These are phyloP conservation scores for Kuraishia ogatae DNA, from an alignment of 805 yeast species.

Conservation along the genomic window DNA sequence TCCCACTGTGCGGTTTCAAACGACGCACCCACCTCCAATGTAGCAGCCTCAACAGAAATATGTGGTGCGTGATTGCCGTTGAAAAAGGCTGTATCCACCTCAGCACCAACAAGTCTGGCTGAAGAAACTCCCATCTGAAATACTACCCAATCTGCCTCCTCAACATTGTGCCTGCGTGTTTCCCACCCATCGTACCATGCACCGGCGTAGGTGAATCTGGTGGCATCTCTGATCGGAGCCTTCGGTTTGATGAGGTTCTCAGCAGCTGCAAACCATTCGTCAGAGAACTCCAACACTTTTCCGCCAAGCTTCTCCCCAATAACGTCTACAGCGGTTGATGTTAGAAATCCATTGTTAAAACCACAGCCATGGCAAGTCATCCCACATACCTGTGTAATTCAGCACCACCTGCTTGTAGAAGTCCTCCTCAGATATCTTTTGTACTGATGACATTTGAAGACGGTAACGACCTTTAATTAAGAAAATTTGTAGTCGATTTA, in stretches of 20 bases:
- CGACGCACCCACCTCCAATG: constrained; percentile 25
- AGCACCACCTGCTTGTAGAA: constrained; percentile 39
- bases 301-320: constrained; percentile 84
- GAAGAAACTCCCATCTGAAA: constrained; percentile 76
- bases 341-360: background rate
- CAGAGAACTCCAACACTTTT: constrained; percentile 55
- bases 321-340: constrained; percentile 44
- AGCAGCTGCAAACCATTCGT: constrained; percentile 96
- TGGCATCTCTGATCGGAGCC: constrained; percentile 74
- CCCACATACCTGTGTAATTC: constrained; percentile 38
- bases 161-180: constrained; percentile 86
- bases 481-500: too few relatives aligned
- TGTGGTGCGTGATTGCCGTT: constrained; percentile 93
- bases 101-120: constrained; percentile 75
- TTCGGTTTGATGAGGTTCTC: constrained; percentile 74
- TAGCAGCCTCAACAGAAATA: constrained; percentile 73
- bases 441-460: constrained; percentile 5
- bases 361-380: background rate
- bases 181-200: constrained; percentile 99
- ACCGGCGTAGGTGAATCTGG: constrained; percentile 73
- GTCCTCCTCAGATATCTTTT: constrained; percentile 20
- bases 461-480: background rate
- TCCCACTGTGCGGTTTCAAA: constrained; percentile 50
- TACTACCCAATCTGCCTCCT: constrained; percentile 81
- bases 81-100: constrained; percentile 89